Conservation (phyloP, 805 yeast species). For the Sungouiozyma ichnusensis region DNA sequence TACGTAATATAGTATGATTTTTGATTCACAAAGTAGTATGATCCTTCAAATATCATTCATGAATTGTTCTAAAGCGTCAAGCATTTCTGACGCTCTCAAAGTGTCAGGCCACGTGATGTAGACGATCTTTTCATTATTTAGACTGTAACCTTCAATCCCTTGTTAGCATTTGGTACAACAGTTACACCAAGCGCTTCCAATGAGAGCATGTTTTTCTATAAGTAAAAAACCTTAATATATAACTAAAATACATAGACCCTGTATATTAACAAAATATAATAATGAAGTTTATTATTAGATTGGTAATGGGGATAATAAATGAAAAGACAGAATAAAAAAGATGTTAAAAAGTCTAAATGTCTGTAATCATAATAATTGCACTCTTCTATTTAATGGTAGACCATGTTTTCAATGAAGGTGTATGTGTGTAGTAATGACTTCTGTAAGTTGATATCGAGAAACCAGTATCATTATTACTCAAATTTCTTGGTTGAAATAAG, state of each 20-base stretch:
- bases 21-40: too few species aligned
- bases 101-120: background rate
- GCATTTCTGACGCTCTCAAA: background rate
- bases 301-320: background rate
- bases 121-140: too few species aligned
- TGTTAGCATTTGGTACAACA: too few species aligned
- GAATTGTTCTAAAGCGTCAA: too few species aligned
- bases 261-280: constrained; percentile 5
- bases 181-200: too few species aligned
- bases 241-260: constrained; percentile 18
- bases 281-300: background rate
- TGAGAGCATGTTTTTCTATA: too few species aligned
- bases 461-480: constrained; percentile 78
- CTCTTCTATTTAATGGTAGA: constrained; percentile 35
- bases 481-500: constrained; percentile 82
- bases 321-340: constrained; percentile 3
- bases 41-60: too few species aligned
- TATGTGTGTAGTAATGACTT: constrained; percentile 34
- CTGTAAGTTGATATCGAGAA: constrained; percentile 25
- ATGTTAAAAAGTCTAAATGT: constrained; percentile 1
- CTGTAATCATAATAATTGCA: background rate
- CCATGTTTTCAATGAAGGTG: constrained; percentile 45
- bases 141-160: too few species aligned
- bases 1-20: too few species aligned
- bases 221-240: constrained; percentile 5